Evolutionary conservation across 257 asterid species (phyloP).

Genomic region (Orobanche coerulescens): DNA sequence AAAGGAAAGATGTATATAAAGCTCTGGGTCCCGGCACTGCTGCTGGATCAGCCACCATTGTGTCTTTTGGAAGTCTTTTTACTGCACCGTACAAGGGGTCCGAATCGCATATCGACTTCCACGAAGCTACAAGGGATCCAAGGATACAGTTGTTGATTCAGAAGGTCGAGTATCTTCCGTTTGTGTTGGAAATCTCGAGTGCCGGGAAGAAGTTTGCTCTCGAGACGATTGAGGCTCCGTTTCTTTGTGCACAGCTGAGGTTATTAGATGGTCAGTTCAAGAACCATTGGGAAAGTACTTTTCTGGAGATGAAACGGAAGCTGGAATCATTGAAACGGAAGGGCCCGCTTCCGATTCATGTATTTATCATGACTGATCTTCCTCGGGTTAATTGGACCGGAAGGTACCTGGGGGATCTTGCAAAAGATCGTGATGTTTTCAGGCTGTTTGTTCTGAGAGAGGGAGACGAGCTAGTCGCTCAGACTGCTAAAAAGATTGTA

Average conservation of each 20-base stretch:
- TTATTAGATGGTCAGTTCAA: conserved; percentile 92
- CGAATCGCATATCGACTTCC: conserved; percentile 82
- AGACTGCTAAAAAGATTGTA: conserved; percentile 48
- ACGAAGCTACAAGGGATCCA: conserved; percentile 45
- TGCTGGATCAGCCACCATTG: conserved; percentile 52
- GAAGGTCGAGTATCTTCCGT: conserved; percentile 66
- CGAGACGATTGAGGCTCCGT: conserved; percentile 51
- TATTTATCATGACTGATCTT: conserved; percentile 91
- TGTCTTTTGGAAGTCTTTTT: conserved; percentile 80
- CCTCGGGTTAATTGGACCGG: conserved; percentile 65
- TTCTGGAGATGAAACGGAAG: conserved; percentile 46
- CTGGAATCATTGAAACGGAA: conserved; percentile 48
- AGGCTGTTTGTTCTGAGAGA: conserved; percentile 50
- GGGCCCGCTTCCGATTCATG: conserved; percentile 53
- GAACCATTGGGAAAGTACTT: conserved; percentile 65
- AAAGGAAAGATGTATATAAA: conserved; percentile 58
- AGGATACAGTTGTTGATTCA: conserved; percentile 47
- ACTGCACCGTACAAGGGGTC: conserved; percentile 74
- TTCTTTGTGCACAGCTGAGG: conserved; percentile 83
- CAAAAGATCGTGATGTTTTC: conserved; percentile 39
- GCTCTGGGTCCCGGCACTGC: conserved; percentile 69
- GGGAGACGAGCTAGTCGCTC: conserved; percentile 43
- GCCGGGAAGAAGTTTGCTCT: conserved; percentile 72
- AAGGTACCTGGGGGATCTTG: conserved; percentile 59
- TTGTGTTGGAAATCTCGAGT: conserved; percentile 50